Percentiles rank a stretch among this genome's conserved stretches.
Evolutionary conservation across 2,329 filamentous ascomycete genomes (phyloP).

Genomic region (Neophaeococcomyces aloes): DNA sequence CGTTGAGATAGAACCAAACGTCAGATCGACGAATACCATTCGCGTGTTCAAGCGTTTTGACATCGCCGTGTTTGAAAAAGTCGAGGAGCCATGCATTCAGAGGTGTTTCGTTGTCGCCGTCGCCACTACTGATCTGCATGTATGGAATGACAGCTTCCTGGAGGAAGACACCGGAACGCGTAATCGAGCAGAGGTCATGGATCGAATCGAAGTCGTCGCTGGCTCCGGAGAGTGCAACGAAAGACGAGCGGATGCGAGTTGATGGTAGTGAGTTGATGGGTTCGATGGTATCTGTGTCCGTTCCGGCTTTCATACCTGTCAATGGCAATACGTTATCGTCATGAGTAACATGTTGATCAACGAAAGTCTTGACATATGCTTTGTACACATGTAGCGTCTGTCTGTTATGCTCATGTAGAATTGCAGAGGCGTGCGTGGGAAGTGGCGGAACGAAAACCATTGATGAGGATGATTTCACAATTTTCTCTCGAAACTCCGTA

Average conservation of each 20-base stretch:
- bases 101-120: conserved; percentile 42
- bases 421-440: conserved; percentile 45
- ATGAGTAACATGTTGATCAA: conserved; percentile 50
- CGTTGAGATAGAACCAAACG: conserved; percentile 62
- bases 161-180: conserved; percentile 59
- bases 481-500: conserved; percentile 37
- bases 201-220: conserved; percentile 55
- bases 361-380: conserved; percentile 58
- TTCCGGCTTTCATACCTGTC: conserved; percentile 40
- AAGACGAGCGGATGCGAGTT: conserved; percentile 49
- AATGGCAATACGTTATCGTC: conserved; percentile 51
- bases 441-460: conserved; percentile 55
- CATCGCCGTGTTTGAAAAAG: conserved; percentile 64
- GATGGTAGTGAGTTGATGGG: conserved; percentile 25
- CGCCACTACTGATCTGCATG: conserved; percentile 46
- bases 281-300: conserved; percentile 8
- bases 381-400: conserved; percentile 57
- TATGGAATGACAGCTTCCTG: conserved; percentile 64
- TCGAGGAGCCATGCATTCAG: conserved; percentile 49
- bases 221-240: conserved; percentile 60
- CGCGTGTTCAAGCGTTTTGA: conserved; percentile 48
- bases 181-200: conserved; percentile 55
- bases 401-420: conserved; percentile 53
- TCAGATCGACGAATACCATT: conserved; percentile 58
- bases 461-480: conserved; percentile 49